Conservation (phyloP, 306 rosid genomes). For the Datisca glomerata region DNA sequence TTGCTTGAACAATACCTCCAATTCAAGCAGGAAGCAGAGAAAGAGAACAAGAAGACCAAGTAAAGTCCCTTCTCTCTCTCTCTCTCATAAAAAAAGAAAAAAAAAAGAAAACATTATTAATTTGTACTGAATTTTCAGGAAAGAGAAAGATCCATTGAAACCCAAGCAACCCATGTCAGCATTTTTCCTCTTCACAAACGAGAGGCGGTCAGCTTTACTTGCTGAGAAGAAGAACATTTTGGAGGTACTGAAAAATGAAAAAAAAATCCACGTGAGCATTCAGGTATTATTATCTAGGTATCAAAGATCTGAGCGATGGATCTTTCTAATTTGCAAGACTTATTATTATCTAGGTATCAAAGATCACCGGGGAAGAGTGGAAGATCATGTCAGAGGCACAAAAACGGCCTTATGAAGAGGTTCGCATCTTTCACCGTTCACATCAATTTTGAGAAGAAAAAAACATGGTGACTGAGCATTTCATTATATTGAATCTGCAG, state of each 20-base stretch:
- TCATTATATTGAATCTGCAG: slow-evolving; percentile 18
- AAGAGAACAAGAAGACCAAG: slow-evolving; percentile 54
- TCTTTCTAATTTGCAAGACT: background rate
- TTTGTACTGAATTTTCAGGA: slow-evolving; percentile 24
- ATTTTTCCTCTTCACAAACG: slow-evolving; percentile 60
- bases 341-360: slow-evolving; percentile 34
- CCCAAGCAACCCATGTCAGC: slow-evolving; percentile 91
- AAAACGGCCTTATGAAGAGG: slow-evolving; percentile 75
- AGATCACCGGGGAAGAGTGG: slow-evolving; percentile 82
- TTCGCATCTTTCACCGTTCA: background rate
- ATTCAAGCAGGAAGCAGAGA: slow-evolving; percentile 61
- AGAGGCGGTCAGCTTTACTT: slow-evolving; percentile 49
- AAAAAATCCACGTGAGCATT: too few species aligned
- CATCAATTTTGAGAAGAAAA: background rate
- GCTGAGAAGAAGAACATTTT: slow-evolving; percentile 43
- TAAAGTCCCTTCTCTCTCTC: background rate
- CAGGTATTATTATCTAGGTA: too few species aligned
- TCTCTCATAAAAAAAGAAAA: too few species aligned
- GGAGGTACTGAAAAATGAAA: too few species aligned
- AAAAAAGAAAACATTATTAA: too few species aligned
- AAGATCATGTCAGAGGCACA: slow-evolving; percentile 59
- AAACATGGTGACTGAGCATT: too few species aligned
- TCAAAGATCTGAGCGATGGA: too few species aligned
- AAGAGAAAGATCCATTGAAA: slow-evolving; percentile 83
- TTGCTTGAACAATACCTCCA: slow-evolving; percentile 81